Percentiles rank a stretch among this genome's conserved stretches.
phyloP scores from a whole-genome alignment of 139 green algal genomes.

The Haematococcus lacustris region DNA sequence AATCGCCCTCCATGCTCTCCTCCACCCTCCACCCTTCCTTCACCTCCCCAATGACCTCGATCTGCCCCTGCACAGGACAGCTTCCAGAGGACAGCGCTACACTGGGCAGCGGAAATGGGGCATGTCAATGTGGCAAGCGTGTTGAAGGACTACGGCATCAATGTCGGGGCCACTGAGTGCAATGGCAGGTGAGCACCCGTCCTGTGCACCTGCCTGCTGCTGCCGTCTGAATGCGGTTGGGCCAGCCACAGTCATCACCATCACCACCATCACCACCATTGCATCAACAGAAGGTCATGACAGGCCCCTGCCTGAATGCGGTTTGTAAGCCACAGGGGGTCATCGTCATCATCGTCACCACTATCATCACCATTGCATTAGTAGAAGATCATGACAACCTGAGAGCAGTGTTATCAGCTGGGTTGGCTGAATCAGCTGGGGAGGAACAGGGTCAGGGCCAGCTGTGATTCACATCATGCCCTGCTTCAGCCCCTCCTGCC shows the following conservation, averaged over 20 bases:
- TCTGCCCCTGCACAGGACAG: constrained; percentile 12
- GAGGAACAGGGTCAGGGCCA: too few relatives aligned
- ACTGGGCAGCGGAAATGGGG: constrained; percentile 30
- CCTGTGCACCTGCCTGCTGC: too few relatives aligned
- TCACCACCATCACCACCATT: not conserved
- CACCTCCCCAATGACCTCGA: too few relatives aligned
- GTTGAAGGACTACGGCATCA: constrained; percentile 23
- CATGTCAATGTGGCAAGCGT: constrained; percentile 14
- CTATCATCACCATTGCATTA: too few relatives aligned
- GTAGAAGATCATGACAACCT: too few relatives aligned
- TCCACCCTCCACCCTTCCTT: too few relatives aligned
- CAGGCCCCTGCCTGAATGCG: not conserved
- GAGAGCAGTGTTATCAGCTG: too few relatives aligned
- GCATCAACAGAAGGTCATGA: not conserved
- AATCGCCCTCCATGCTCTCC: too few relatives aligned
- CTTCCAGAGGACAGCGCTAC: constrained; percentile 16
- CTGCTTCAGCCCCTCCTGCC: not conserved
- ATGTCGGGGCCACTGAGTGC: constrained; percentile 13
- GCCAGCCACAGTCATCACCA: not conserved
- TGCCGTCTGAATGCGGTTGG: too few relatives aligned
- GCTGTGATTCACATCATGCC: not conserved
- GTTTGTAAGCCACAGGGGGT: not conserved
- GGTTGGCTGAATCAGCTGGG: too few relatives aligned
- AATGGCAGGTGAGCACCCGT: constrained; percentile 15
- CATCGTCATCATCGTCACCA: too few relatives aligned